phyloP scores from a whole-genome alignment of 78 protist genomes.

The Dictyostelium firmibasis region DNA sequence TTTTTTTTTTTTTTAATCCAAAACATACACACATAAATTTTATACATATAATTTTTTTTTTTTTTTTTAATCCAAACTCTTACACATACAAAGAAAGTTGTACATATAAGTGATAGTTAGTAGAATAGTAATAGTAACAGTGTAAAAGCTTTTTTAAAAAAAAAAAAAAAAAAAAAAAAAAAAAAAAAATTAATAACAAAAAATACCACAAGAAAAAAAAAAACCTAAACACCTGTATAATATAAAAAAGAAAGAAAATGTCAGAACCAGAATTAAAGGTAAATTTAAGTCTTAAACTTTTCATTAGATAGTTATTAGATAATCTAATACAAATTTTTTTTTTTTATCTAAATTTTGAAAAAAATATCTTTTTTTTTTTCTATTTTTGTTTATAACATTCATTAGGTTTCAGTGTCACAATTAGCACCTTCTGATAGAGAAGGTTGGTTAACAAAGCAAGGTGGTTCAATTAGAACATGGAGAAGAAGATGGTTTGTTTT shows the following conservation, averaged over 20 bases:
- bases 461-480: slow-evolving; percentile 86
- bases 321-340: neutral
- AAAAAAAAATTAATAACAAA: neutral
- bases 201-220: neutral
- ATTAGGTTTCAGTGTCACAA: slow-evolving; percentile 63
- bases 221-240: neutral
- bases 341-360: too few relatives aligned
- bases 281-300: neutral
- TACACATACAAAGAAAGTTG: neutral
- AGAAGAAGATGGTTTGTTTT: slow-evolving; percentile 83
- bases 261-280: slow-evolving; percentile 7
- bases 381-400: neutral
- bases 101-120: neutral
- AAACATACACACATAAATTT: neutral
- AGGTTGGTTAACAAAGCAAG: slow-evolving; percentile 87
- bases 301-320: neutral
- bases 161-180: neutral
- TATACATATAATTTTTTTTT: neutral
- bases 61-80: neutral
- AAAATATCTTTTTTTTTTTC: neutral
- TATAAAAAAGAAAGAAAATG: neutral
- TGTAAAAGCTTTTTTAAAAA: neutral
- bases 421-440: slow-evolving; percentile 83
- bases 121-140: neutral
- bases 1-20: neutral